Percentiles rank a stretch among this genome's conserved stretches.
These are phyloP conservation scores for Jamesozyma hellenica DNA, from an alignment of 805 yeast genomes.

Conservation along the genomic window DNA sequence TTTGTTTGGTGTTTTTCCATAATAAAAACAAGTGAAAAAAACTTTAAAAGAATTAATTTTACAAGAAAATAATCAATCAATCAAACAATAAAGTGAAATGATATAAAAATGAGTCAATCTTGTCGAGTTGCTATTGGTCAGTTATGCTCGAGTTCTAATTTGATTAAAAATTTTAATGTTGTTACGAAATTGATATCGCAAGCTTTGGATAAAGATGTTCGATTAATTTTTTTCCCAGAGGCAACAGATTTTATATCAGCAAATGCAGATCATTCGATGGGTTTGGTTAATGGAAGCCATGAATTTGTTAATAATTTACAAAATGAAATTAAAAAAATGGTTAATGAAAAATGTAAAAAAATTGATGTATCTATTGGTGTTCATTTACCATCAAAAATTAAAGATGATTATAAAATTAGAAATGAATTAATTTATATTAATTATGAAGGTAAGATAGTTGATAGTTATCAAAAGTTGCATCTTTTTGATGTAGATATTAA, in stretches of 20 bases:
- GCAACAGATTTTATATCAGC: constrained; percentile 83
- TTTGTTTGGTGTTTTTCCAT: not conserved
- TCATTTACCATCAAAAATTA: constrained; percentile 58
- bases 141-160: constrained; percentile 59
- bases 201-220: constrained; percentile 54
- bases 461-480: constrained; percentile 77
- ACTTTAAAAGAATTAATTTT: not conserved
- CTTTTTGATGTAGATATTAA: constrained; percentile 76
- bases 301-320: constrained; percentile 38
- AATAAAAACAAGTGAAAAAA: not conserved
- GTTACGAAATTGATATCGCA: constrained; percentile 51
- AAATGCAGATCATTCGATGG: constrained; percentile 53
- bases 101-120: not conserved
- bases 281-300: constrained; percentile 43
- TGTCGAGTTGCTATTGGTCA: constrained; percentile 70
- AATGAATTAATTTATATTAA: constrained; percentile 69
- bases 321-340: constrained; percentile 34
- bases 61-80: not conserved
- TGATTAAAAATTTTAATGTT: constrained; percentile 47
- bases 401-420: constrained; percentile 38
- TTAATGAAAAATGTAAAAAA: constrained; percentile 30
- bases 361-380: constrained; percentile 75
- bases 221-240: constrained; percentile 79
- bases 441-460: constrained; percentile 50
- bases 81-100: not conserved